Evolutionary conservation across 2,329 filamentous ascomycete genomes (phyloP).

Genomic region (Penicillium freii): DNA sequence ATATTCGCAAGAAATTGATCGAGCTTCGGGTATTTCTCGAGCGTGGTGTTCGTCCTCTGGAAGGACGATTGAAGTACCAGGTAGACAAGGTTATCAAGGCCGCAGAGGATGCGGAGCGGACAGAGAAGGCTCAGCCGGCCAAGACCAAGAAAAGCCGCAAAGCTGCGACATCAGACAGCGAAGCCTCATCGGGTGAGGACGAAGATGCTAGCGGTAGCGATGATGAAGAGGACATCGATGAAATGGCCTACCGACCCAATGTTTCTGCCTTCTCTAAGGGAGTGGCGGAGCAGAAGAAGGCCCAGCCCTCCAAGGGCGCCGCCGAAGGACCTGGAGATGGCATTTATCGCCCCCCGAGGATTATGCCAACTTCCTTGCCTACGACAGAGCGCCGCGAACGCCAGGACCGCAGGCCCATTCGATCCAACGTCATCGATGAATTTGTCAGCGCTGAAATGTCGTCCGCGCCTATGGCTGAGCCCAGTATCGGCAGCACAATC

Average conservation of each 20-base stretch:
- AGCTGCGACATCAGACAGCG: constrained; percentile 30
- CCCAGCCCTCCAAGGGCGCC: constrained; percentile 20
- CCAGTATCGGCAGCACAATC: constrained; percentile 90
- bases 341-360: constrained; percentile 84
- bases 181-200: constrained; percentile 31
- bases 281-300: constrained; percentile 36
- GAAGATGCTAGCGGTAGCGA: constrained; percentile 27
- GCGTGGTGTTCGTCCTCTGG: constrained; percentile 83
- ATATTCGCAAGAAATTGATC: constrained; percentile 80
- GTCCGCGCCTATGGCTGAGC: constrained; percentile 74
- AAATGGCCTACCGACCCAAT: constrained; percentile 63
- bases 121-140: constrained; percentile 27
- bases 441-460: constrained; percentile 86
- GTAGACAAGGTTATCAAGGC: constrained; percentile 92
- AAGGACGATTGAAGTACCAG: constrained; percentile 88
- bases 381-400: constrained; percentile 60
- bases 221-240: constrained; percentile 53
- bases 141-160: constrained; percentile 33
- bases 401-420: constrained; percentile 60
- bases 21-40: constrained; percentile 91
- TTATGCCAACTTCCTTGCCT: constrained; percentile 83
- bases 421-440: constrained; percentile 85
- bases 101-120: constrained; percentile 57
- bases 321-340: constrained; percentile 53
- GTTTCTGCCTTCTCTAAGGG: constrained; percentile 46